These are phyloP conservation scores for Achlya hypogyna DNA, from an alignment of 352 stramenopile genomes.

Conservation along the genomic window DNA sequence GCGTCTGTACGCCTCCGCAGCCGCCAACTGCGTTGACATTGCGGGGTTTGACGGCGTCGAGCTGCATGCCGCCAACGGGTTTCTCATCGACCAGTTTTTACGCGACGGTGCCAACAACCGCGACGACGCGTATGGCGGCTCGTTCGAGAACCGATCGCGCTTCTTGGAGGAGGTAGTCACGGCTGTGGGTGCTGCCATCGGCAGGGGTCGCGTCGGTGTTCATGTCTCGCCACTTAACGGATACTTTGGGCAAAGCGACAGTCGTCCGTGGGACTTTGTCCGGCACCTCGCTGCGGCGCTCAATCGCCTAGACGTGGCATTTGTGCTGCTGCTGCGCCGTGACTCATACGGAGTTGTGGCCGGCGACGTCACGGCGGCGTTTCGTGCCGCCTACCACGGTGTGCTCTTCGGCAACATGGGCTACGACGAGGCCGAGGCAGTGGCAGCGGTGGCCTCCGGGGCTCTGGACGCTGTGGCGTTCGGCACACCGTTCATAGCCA, in stretches of 20 bases:
- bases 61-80: constrained; percentile 74
- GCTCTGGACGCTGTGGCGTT: constrained; percentile 55
- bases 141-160: constrained; percentile 42
- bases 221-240: constrained; percentile 3
- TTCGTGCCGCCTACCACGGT: constrained; percentile 47
- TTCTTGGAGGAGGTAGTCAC: constrained; percentile 42
- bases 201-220: constrained; percentile 9
- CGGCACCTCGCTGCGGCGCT: constrained; percentile 25
- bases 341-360: constrained; percentile 22
- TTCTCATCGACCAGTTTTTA: constrained; percentile 72
- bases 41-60: constrained; percentile 82
- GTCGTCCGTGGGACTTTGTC: constrained; percentile 23
- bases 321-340: constrained; percentile 36
- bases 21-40: constrained; percentile 32
- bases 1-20: constrained; percentile 36
- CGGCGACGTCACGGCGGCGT: constrained; percentile 31
- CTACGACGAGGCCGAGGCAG: constrained; percentile 37
- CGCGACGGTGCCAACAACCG: constrained; percentile 38
- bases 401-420: constrained; percentile 42
- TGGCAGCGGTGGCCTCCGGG: constrained; percentile 39
- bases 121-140: constrained; percentile 50
- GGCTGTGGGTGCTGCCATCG: constrained; percentile 18
- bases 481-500: constrained; percentile 57
- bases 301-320: constrained; percentile 50
- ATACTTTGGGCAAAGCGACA: constrained; percentile 4